phyloP scores from a whole-genome alignment of 2,329 filamentous ascomycete genomes.

The Fusarium goolgardi region DNA sequence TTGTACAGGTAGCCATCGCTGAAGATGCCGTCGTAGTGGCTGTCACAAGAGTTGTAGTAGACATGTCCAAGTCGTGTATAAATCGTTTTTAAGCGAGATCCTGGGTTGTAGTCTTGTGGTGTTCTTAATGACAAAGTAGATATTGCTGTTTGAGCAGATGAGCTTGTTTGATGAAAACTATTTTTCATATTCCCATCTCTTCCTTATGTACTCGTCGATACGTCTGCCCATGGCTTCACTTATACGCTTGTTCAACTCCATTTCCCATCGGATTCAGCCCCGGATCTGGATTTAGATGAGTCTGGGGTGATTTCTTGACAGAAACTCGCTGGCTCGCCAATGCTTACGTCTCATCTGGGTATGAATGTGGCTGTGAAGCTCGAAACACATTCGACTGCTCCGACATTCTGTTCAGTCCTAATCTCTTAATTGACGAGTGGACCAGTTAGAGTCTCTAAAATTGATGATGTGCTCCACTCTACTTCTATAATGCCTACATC shows the following conservation, averaged over 20 bases:
- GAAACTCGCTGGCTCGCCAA: slow-evolving; percentile 36
- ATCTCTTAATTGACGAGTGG: slow-evolving; percentile 14
- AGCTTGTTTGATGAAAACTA: neutral
- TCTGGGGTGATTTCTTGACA: slow-evolving; percentile 6
- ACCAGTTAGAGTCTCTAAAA: slow-evolving; percentile 9
- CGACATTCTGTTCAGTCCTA: neutral
- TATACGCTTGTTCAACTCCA: slow-evolving; percentile 3
- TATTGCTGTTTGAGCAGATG: slow-evolving; percentile 1
- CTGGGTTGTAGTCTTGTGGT: neutral
- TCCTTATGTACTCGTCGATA: slow-evolving; percentile 32
- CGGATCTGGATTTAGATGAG: neutral
- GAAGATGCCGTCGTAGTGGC: slow-evolving; percentile 50
- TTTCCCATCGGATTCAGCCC: slow-evolving; percentile 15
- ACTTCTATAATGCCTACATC: neutral
- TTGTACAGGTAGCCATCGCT: slow-evolving; percentile 49
- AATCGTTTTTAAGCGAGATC: slow-evolving; percentile 15
- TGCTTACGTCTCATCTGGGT: slow-evolving; percentile 24
- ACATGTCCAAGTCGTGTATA: slow-evolving; percentile 38
- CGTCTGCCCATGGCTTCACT: neutral
- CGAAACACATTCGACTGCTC: neutral
- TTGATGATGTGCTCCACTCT: slow-evolving; percentile 1
- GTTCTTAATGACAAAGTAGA: neutral
- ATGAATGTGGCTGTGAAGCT: slow-evolving; percentile 10
- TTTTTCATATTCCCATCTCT: neutral
- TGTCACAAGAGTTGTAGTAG: slow-evolving; percentile 26